Evolutionary conservation across 169 alveolate genomes (phyloP).

Genomic region (Plasmodium berghei): DNA sequence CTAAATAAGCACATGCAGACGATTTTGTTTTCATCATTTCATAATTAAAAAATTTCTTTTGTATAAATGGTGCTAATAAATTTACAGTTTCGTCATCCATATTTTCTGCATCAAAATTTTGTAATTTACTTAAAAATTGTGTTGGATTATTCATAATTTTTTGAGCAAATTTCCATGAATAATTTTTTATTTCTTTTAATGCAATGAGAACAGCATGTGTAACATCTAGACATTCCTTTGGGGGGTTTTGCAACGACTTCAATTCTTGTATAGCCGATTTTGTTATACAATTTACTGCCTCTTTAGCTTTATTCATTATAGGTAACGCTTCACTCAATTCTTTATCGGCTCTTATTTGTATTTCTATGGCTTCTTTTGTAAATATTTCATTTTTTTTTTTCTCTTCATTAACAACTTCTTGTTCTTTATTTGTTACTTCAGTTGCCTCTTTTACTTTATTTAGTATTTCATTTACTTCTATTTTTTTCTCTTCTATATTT

Average conservation of each 20-base stretch:
- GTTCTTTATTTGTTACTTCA: conserved; percentile 94
- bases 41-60: conserved; percentile 92
- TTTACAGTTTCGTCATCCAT: conserved; percentile 94
- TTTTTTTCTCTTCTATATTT: conserved; percentile 68
- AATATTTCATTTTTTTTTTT: conserved; percentile 90
- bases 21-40: conserved; percentile 94
- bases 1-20: conserved; percentile 95
- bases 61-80: conserved; percentile 90
- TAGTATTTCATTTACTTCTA: conserved; percentile 70
- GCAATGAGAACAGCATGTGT: conserved; percentile 93
- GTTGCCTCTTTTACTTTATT: conserved; percentile 93
- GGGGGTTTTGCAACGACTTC: conserved; percentile 95
- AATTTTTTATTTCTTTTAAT: conserved; percentile 93
- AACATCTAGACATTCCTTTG: conserved; percentile 93
- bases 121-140: conserved; percentile 92
- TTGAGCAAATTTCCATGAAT: conserved; percentile 93
- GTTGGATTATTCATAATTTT: conserved; percentile 95
- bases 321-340: conserved; percentile 96
- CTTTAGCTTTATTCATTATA: conserved; percentile 95
- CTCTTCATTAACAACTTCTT: conserved; percentile 91
- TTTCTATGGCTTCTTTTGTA: conserved; percentile 92
- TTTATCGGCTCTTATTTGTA: conserved; percentile 91
- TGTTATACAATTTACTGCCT: conserved; percentile 95
- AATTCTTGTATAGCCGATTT: conserved; percentile 94
- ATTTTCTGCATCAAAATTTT: conserved; percentile 92